Conservation (phyloP, 345 rosid genomes). For the Lumnitzera littorea region DNA sequence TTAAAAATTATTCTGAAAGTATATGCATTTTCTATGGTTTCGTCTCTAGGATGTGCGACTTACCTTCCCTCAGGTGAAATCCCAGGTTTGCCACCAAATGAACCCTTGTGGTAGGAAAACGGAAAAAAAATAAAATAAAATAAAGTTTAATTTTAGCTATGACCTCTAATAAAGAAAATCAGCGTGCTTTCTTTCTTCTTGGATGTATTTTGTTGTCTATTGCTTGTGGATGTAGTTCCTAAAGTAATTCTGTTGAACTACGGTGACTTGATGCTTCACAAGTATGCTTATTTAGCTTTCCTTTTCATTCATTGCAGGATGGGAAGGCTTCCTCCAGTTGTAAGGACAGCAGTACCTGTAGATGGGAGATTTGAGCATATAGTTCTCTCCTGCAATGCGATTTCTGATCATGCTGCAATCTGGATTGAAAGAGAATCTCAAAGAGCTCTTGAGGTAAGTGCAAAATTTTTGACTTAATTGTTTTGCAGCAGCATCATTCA, state of each 20-base stretch:
- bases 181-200: no score
- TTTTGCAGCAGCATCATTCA: not conserved
- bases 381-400: slow-evolving; percentile 85
- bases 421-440: slow-evolving; percentile 89
- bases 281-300: not conserved
- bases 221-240: no score
- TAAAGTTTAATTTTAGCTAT: not conserved
- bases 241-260: not conserved
- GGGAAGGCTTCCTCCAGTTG: slow-evolving; percentile 87
- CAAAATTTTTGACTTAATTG: not conserved
- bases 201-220: not conserved
- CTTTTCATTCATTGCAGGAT: slow-evolving; percentile 37
- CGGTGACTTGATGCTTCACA: not conserved
- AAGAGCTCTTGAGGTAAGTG: slow-evolving; percentile 72
- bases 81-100: no score
- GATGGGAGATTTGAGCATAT: slow-evolving; percentile 93
- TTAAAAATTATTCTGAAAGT: no score
- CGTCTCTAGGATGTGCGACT: no score
- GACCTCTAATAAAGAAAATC: no score
- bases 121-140: no score
- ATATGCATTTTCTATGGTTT: no score
- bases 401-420: slow-evolving; percentile 76
- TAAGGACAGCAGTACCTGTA: slow-evolving; percentile 95
- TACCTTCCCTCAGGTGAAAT: no score
- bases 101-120: no score